Conservation (phyloP, 331 rosid species). For the Rosa hybrid region DNA sequence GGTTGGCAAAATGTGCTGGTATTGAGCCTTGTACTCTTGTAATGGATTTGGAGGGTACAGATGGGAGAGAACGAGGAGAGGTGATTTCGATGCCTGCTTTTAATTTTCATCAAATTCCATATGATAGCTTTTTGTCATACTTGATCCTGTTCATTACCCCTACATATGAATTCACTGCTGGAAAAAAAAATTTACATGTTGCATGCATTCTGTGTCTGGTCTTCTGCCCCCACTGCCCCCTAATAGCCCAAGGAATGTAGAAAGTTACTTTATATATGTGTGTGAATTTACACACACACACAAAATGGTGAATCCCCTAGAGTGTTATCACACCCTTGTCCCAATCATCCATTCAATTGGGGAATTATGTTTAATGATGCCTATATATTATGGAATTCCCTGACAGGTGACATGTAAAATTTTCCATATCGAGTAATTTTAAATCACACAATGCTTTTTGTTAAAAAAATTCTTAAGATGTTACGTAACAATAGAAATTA, state of each 20-base stretch:
- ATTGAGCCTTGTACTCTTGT: constrained; percentile 94
- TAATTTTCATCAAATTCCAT: constrained; percentile 10
- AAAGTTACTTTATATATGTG: background rate
- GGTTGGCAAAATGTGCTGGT: constrained; percentile 90
- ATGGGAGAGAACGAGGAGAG: constrained; percentile 99
- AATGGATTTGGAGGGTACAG: constrained; percentile 99
- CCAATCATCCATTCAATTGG: background rate
- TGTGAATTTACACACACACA: background rate
- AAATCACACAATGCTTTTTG: background rate
- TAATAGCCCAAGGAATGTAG: background rate
- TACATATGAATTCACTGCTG: background rate
- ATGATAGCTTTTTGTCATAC: constrained; percentile 17
- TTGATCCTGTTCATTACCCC: background rate
- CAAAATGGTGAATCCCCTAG: background rate
- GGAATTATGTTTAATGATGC: background rate
- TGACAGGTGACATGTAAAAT: background rate
- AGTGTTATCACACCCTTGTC: background rate
- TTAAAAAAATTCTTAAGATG: background rate
- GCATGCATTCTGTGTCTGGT: background rate
- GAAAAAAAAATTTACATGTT: background rate
- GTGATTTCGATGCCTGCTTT: constrained; percentile 38
- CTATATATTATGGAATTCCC: background rate
- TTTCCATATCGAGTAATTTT: background rate
- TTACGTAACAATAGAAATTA: background rate
- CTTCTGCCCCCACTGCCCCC: background rate